Evolutionary conservation across 106 monocot species (phyloP), one percentile per base, ranked within the genome.

Genomic region (Apostasia ramifera): DNA sequence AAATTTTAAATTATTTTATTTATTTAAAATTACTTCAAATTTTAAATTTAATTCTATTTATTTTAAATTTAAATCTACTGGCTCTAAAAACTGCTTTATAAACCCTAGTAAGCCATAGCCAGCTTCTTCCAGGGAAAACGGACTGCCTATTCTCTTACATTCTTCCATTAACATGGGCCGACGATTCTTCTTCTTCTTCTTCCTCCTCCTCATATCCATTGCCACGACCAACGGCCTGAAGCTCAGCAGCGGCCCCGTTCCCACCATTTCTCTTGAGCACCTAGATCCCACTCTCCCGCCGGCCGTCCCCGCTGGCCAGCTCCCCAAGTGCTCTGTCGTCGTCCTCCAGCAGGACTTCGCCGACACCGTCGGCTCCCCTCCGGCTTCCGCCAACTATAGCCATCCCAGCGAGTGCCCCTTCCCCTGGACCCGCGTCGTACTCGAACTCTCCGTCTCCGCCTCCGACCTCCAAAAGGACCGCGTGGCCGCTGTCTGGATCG

Each of bases 401-500:
- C 68, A 71, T 12, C 83, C 83, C 1, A 53, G 40, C 26, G 72
- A 79, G 0, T 77, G 77, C 42, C 75, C 62, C 49, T 52, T 47
- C 45, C 74, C 70, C 1, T 83, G 79, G 79, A 79, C 67, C 56
- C 78, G 71, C 10, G 78, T 78, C 67, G 67, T 83, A 13, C 74
- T 83, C 44, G 75, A 79, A 40, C 71, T 83, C 67, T 75, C 83
- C 43, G 78, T 66, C 55, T 60, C 74, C 5, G 75, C 73, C 74
- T 61, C 74, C 41, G 78, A 78, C 53, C 61, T 71, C 47, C 83
- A 83, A 57, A 44, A 70, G 48, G 61, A 75, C 63, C 78, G 83
- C 38, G 55, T 81, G 57, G 84, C 80, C 13, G 84, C 84, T 8
- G 80, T 84, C 1, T 84, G 84, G 84, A 60, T 84, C 48, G 80